Evolutionary conservation across 2,329 filamentous ascomycete genomes (phyloP).

Genomic region (Penicillium brasilianum): DNA sequence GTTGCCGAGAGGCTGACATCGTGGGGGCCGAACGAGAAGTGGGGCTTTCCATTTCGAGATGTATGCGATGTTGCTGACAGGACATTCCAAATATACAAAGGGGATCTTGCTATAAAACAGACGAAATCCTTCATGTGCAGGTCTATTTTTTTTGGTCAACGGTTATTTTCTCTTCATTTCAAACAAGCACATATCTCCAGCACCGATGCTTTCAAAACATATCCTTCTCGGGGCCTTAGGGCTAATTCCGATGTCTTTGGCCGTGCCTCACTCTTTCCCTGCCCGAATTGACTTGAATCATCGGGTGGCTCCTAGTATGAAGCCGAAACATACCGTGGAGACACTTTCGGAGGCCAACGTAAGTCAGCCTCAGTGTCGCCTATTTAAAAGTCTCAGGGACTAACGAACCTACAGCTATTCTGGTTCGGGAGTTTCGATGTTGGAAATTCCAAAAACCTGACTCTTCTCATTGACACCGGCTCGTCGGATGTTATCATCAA

Average conservation of each 20-base stretch:
- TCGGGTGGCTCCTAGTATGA: constrained; percentile 3
- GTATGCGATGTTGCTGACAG: not conserved
- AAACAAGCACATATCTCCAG: not conserved
- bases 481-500: constrained; percentile 12
- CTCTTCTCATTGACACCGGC: constrained; percentile 8
- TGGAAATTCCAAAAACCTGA: constrained; percentile 11
- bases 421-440: constrained; percentile 14
- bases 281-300: constrained; percentile 8
- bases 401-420: not conserved
- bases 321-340: constrained; percentile 1
- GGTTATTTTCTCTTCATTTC: not conserved
- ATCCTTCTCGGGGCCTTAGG: not conserved
- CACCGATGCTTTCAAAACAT: not conserved
- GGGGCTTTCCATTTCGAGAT: not conserved
- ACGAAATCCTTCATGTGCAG: not conserved
- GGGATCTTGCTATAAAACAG: not conserved
- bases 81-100: not conserved
- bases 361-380: not conserved
- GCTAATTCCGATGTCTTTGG: constrained; percentile 1
- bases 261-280: constrained; percentile 1
- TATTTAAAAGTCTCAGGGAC: not conserved
- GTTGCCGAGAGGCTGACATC: not conserved
- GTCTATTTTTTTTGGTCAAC: too few relatives aligned
- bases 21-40: not conserved
- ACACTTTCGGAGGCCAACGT: constrained; percentile 6